Evolutionary conservation across 306 rosid species (phyloP).

Genomic region (Geum urbanum): DNA sequence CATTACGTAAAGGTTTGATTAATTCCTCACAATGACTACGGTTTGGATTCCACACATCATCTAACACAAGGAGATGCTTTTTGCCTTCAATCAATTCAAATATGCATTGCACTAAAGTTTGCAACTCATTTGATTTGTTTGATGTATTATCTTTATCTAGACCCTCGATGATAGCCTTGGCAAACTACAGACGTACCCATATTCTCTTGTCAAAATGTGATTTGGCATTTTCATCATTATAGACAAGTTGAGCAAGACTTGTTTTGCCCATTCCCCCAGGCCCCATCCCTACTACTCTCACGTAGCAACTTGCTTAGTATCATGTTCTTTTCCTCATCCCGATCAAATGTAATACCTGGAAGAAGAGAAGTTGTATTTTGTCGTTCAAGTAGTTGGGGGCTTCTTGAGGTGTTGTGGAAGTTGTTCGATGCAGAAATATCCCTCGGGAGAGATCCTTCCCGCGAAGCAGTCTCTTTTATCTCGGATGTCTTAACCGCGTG

Average conservation of each 20-base stretch:
- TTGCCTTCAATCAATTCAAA: neutral
- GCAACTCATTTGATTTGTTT: neutral
- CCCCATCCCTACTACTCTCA: neutral
- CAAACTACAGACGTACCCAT: no score
- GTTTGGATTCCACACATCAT: constrained; percentile 20
- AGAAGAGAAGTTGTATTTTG: neutral
- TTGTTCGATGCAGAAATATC: no score
- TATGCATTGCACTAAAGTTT: neutral
- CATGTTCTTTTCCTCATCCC: no score
- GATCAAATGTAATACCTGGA: no score
- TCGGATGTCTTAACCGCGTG: no score
- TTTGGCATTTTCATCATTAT: no score
- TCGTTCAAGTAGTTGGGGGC: neutral
- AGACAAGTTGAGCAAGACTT: no score
- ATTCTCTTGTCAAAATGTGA: no score
- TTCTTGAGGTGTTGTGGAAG: no score
- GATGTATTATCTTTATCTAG: neutral
- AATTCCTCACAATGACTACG: neutral
- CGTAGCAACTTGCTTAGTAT: no score
- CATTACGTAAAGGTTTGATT: neutral
- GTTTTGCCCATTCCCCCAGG: neutral
- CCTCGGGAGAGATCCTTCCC: no score
- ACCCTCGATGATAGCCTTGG: neutral
- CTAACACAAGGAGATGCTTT: constrained; percentile 16
- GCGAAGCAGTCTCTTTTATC: no score